Percentiles rank a stretch among this genome's conserved stretches.
Evolutionary conservation across 2,329 filamentous ascomycete species (phyloP).

Genomic region (Fusarium ramigenum): DNA sequence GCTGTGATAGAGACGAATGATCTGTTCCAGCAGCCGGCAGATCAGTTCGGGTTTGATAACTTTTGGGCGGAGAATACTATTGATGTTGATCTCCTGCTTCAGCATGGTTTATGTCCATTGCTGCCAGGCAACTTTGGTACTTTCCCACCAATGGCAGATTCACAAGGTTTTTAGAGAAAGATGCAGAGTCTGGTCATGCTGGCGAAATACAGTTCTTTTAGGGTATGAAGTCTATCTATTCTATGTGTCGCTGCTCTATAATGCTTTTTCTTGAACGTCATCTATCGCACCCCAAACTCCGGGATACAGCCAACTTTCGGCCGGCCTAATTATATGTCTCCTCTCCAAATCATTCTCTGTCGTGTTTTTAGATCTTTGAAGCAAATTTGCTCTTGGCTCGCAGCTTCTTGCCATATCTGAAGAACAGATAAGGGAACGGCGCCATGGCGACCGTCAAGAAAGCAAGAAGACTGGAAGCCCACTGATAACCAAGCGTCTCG

Average conservation of each 20-base stretch:
- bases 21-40: neutral
- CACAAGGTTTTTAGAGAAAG: neutral
- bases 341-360: rapidly evolving
- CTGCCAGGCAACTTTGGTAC: slow-evolving; percentile 15
- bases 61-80: slow-evolving; percentile 21
- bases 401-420: slow-evolving; percentile 29
- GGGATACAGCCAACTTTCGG: rapidly evolving
- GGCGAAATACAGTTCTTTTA: neutral
- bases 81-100: slow-evolving; percentile 25
- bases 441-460: slow-evolving; percentile 33
- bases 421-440: slow-evolving; percentile 35
- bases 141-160: neutral
- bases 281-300: neutral
- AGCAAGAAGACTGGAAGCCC: slow-evolving; percentile 30
- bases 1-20: neutral
- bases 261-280: rapidly evolving
- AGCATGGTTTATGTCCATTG: slow-evolving; percentile 17
- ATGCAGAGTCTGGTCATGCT: rapidly evolving
- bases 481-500: slow-evolving; percentile 28
- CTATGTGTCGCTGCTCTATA: neutral
- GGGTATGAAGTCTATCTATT: neutral
- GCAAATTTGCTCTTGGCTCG: slow-evolving; percentile 33
- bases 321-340: neutral
- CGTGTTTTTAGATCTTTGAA: neutral
- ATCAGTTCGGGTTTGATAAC: slow-evolving; percentile 1